Base-by-base conservation (phyloP, 768 basidiomycete species). In the Pisolithus albus region DNA sequence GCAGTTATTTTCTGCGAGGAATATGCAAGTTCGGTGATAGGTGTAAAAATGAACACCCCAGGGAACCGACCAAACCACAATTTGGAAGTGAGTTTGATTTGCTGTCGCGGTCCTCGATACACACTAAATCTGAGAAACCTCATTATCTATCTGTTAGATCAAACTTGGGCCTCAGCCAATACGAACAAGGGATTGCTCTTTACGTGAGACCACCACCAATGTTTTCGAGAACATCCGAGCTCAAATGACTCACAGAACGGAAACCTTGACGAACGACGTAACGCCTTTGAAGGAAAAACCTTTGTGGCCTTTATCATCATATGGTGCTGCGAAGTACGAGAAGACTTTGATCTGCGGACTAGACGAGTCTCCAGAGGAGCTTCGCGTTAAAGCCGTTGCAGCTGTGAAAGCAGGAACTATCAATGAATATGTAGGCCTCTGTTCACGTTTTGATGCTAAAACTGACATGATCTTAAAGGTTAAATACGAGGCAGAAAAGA, bases 311-410 rank as follows among this genome's bases (percentile, higher is more conserved):
- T 70, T 94, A 0, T 83, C 88, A 0, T 84, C 81, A 0, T 94
- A 88, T 63, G 91, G 76, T 0, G 81, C 88, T 19, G 79, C 81
- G 4, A 95, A 93, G 62, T 61, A 76, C 53, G 89, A 92, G 56
- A 82, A 82, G 0, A 79, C 72, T 19, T 57, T 94, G 5, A 64
- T 96, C 16, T 50, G 68, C 8, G 83, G 80, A 2, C 66, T 86
- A 30, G 92, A 96, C 56, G 74, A 84, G 54, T 86, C 83, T 0
- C 78, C 79, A 0, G 92, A 94, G 60, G 92, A 96, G 65, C 68
- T 94, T 42, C 76, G 88, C 41, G 70, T 84, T 36, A 82, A 77
- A 55, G 86, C 86, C 6, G 72, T 74, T 2, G 65, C 71, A 7
- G 84, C 87, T 0, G 56, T 77, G 19, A 73, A 75, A 53, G 70